phyloP scores from a whole-genome alignment of 331 rosid genomes.

The Pyracantha coccinea region DNA sequence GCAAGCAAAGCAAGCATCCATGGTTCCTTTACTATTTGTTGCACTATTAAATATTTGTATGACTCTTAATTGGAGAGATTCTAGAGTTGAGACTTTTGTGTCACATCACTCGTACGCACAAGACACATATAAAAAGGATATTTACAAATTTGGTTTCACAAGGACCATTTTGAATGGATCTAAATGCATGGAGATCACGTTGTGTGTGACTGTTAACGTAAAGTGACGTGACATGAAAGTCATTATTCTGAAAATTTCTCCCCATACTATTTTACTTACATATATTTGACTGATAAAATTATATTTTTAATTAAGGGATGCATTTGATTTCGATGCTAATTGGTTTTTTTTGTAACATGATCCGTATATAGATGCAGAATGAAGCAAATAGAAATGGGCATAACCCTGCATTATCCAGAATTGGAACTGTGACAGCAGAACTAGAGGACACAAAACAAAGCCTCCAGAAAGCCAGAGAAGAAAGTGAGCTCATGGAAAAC shows the following conservation, averaged over 20 bases:
- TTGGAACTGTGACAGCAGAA: constrained; percentile 57
- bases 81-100: too few relatives aligned
- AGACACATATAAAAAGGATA: too few relatives aligned
- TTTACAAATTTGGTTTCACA: neutral
- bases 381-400: constrained; percentile 20
- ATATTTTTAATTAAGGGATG: neutral
- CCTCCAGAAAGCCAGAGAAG: constrained; percentile 59
- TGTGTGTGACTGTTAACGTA: neutral
- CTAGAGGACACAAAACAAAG: constrained; percentile 59
- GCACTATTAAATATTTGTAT: neutral
- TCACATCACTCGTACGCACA: neutral
- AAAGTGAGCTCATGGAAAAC: constrained; percentile 68
- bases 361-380: constrained; percentile 8
- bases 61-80: too few relatives aligned
- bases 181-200: neutral
- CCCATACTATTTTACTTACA: neutral
- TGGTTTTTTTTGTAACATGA: neutral
- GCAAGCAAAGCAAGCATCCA: neutral
- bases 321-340: neutral
- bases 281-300: too few relatives aligned
- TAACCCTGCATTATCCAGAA: neutral
- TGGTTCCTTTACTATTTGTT: neutral
- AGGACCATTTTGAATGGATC: neutral
- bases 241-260: too few relatives aligned
- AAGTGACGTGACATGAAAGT: neutral